These are phyloP conservation scores for Colletotrichum sidae DNA, from an alignment of 2,329 filamentous ascomycete species.

Conservation along the genomic window DNA sequence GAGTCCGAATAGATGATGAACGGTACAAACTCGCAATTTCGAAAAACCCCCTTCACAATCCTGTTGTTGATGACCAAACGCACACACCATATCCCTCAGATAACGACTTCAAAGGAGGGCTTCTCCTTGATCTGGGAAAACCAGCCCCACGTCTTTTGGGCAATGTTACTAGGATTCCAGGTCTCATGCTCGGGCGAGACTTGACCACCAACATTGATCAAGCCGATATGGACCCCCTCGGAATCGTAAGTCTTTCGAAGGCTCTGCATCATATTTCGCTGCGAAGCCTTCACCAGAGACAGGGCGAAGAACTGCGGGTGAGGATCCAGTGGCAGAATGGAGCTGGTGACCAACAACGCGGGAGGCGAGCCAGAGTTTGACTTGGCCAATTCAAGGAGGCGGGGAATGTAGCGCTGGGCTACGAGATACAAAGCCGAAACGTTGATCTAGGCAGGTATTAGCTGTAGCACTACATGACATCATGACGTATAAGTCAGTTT, in stretches of 20 bases:
- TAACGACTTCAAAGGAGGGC: conserved; percentile 52
- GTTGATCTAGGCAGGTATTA: conserved; percentile 49
- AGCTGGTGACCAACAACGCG: conserved; percentile 61
- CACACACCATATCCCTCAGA: no score
- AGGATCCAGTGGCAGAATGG: conserved; percentile 59
- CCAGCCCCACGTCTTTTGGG: conserved; percentile 55
- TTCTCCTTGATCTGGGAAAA: conserved; percentile 52
- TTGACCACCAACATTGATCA: conserved; percentile 57
- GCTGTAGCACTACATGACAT: background rate
- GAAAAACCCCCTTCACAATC: no score
- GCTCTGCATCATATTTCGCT: conserved; percentile 60
- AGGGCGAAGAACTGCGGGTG: conserved; percentile 59
- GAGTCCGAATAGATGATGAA: no score
- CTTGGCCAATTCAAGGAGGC: conserved; percentile 48
- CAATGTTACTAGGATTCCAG: conserved; percentile 47
- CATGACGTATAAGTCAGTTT: background rate
- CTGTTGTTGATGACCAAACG: no score
- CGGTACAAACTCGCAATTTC: no score
- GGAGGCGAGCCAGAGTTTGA: conserved; percentile 49
- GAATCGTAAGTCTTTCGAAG: conserved; percentile 52
- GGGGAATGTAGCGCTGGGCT: conserved; percentile 59
- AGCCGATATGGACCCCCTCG: conserved; percentile 57
- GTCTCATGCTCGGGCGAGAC: conserved; percentile 46
- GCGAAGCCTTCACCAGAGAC: conserved; percentile 62
- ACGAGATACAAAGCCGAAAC: conserved; percentile 60